These are phyloP conservation scores for Herpetospermum pedunculosum DNA, from an alignment of 306 rosid genomes.

Conservation along the genomic window DNA sequence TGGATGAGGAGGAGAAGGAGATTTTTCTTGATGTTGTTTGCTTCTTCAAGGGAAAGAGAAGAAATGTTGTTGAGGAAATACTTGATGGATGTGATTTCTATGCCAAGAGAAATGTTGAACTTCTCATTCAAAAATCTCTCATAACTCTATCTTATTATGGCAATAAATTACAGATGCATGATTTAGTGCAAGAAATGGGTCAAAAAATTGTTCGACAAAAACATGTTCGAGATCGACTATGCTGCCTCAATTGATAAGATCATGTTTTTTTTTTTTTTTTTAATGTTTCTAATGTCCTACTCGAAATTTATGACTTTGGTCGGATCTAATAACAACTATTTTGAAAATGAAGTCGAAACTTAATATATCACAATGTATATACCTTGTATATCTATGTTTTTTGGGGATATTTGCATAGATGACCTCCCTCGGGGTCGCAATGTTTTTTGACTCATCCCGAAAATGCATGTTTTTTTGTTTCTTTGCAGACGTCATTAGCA, in stretches of 20 bases:
- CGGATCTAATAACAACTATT: too few species aligned
- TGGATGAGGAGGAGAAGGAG: conserved; percentile 7
- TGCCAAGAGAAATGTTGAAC: conserved; percentile 15
- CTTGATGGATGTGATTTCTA: conserved; percentile 8
- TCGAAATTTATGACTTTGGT: too few species aligned
- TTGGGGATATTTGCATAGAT: too few species aligned
- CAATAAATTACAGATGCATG: conserved; percentile 12
- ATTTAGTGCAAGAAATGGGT: conserved; percentile 23
- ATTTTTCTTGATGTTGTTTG: conserved; percentile 16
- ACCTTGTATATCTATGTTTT: too few species aligned
- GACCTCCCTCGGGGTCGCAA: too few species aligned
- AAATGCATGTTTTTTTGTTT: too few species aligned
- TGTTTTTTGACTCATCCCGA: too few species aligned
- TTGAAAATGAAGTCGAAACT: too few species aligned
- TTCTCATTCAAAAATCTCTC: conserved; percentile 29
- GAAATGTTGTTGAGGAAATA: conserved; percentile 6
- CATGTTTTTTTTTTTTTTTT: too few species aligned
- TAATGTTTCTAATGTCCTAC: too few species aligned
- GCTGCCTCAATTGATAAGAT: conserved; percentile 14
- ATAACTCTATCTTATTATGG: not conserved
- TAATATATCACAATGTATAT: too few species aligned
- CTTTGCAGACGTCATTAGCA: too few species aligned
- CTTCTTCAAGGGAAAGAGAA: conserved; percentile 27
- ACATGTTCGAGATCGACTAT: conserved; percentile 6
- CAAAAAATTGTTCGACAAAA: conserved; percentile 11